These are phyloP conservation scores for Calocera cornea DNA, from an alignment of 768 basidiomycete species.

Conservation along the genomic window DNA sequence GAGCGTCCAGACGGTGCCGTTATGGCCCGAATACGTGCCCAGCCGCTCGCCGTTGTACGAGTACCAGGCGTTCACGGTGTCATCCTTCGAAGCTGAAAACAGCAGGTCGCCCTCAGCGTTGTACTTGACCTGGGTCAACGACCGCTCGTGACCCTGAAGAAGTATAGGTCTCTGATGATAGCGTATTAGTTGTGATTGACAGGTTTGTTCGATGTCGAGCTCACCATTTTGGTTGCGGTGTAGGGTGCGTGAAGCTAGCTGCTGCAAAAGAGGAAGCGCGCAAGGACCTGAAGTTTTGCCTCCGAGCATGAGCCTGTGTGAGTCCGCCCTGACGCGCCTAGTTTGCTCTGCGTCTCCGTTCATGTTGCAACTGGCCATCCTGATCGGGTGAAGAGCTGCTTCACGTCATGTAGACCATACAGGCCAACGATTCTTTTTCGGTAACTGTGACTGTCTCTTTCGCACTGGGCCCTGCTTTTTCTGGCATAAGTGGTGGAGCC, in stretches of 20 bases:
- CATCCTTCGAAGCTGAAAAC: slow-evolving; percentile 92
- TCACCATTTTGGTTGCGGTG: neutral
- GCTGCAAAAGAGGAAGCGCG: neutral
- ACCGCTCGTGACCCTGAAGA: slow-evolving; percentile 85
- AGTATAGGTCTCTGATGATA: slow-evolving; percentile 65
- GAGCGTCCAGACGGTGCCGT: slow-evolving; percentile 92
- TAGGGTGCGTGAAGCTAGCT: neutral
- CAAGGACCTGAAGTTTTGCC: neutral
- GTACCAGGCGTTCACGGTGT: slow-evolving; percentile 91
- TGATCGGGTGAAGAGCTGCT: too few species aligned
- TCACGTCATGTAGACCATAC: too few species aligned
- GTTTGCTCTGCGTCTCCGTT: neutral
- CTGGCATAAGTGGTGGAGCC: too few species aligned
- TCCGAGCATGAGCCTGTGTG: neutral
- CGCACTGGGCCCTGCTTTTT: too few species aligned
- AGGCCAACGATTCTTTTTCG: too few species aligned
- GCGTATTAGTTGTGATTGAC: neutral
- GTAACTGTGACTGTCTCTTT: too few species aligned
- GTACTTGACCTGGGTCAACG: slow-evolving; percentile 94
- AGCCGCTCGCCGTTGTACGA: slow-evolving; percentile 94
- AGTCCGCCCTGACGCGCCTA: neutral
- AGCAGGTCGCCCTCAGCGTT: slow-evolving; percentile 92
- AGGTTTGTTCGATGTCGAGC: neutral
- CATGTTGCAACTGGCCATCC: too few species aligned
- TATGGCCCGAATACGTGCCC: slow-evolving; percentile 92